phyloP scores from a whole-genome alignment of 2,329 filamentous ascomycete species.

The Alternaria panax region DNA sequence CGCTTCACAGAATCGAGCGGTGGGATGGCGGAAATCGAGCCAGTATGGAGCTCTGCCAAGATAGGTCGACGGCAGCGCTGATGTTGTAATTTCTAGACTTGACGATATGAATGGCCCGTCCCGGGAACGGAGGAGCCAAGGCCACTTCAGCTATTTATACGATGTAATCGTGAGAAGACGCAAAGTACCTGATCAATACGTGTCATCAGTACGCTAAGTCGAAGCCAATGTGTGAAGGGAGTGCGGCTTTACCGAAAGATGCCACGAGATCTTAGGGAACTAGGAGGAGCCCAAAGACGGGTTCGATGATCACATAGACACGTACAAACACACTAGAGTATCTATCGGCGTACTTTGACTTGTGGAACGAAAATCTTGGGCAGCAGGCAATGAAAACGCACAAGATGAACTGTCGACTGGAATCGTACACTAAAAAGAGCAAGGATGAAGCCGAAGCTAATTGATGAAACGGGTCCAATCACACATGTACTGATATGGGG shows the following conservation, averaged over 20 bases:
- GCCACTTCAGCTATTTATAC: slow-evolving; percentile 33
- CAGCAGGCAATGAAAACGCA: slow-evolving; percentile 19
- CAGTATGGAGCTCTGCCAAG: slow-evolving; percentile 10
- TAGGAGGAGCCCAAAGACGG: slow-evolving; percentile 17
- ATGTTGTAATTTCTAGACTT: slow-evolving; percentile 10
- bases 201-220: slow-evolving; percentile 32
- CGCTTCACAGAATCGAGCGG: slow-evolving; percentile 34
- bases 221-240: slow-evolving; percentile 15
- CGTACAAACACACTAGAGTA: slow-evolving; percentile 43
- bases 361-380: slow-evolving; percentile 28
- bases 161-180: slow-evolving; percentile 16
- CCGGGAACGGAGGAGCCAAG: slow-evolving; percentile 17
- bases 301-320: slow-evolving; percentile 33
- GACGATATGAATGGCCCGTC: slow-evolving; percentile 22
- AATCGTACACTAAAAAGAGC: slow-evolving; percentile 19
- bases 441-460: slow-evolving; percentile 31
- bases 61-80: slow-evolving; percentile 6
- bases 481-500: slow-evolving; percentile 4
- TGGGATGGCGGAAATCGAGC: slow-evolving; percentile 18
- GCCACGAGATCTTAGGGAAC: slow-evolving; percentile 36
- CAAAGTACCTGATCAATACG: slow-evolving; percentile 21
- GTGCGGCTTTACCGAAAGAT: slow-evolving; percentile 26
- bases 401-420: slow-evolving; percentile 15
- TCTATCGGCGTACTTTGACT: slow-evolving; percentile 24
- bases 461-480: slow-evolving; percentile 11